Percentiles rank a stretch among this genome's conserved stretches.
Conservation (phyloP, 2,329 filamentous ascomycete genomes). For the Cyphellophora europaea region DNA sequence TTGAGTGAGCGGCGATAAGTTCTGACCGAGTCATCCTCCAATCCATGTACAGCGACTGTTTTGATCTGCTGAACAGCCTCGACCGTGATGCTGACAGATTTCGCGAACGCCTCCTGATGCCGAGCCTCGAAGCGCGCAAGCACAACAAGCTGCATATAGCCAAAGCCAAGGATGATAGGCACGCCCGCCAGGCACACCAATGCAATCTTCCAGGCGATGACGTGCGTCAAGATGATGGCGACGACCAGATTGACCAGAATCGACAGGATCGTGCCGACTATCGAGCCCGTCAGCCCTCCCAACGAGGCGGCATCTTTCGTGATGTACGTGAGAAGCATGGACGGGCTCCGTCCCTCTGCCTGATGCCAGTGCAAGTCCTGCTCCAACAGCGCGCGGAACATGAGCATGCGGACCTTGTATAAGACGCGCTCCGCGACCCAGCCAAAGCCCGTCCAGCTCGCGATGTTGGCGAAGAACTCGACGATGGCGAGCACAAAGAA, state of each 20-base stretch:
- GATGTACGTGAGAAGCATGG: constrained; percentile 55
- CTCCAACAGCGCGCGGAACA: constrained; percentile 14
- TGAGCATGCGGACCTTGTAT: constrained; percentile 11
- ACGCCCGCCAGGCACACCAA: constrained; percentile 61
- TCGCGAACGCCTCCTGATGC: constrained; percentile 41
- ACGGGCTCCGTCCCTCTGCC: constrained; percentile 51
- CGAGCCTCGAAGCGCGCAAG: constrained; percentile 50
- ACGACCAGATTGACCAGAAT: constrained; percentile 57
- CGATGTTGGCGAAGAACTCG: constrained; percentile 52
- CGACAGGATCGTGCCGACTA: constrained; percentile 13
- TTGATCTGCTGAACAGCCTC: constrained; percentile 45
- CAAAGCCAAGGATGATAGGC: constrained; percentile 58
- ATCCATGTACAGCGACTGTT: constrained; percentile 40
- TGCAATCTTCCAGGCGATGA: constrained; percentile 68
- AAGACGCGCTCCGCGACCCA: constrained; percentile 11
- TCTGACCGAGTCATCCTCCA: constrained; percentile 40
- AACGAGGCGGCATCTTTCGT: constrained; percentile 60
- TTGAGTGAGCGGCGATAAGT: constrained; percentile 36
- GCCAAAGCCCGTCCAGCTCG: constrained; percentile 41
- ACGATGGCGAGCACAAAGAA: constrained; percentile 53
- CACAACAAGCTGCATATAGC: constrained; percentile 55
- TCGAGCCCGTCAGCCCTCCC: constrained; percentile 46
- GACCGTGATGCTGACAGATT: constrained; percentile 41
- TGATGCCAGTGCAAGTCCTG: constrained; percentile 53
- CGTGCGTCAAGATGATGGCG: constrained; percentile 59